These are phyloP conservation scores for Monosporascus sp. DNA, from an alignment of 2,329 filamentous ascomycete genomes.

Conservation along the genomic window DNA sequence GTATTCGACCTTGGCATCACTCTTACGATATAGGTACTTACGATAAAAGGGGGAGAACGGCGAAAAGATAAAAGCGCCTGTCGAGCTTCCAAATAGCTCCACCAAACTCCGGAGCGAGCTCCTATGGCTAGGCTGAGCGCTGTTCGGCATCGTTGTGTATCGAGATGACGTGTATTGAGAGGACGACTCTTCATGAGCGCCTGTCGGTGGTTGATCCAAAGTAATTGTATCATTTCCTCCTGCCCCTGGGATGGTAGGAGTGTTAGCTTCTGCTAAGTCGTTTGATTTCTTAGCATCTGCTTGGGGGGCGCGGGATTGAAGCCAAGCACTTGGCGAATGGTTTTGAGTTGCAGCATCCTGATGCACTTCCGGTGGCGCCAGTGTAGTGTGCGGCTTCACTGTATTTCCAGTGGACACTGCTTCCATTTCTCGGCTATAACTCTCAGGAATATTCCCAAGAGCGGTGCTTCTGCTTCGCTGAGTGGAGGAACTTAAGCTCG, in stretches of 20 bases:
- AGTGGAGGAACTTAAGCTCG: slow-evolving; percentile 14
- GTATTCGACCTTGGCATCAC: not conserved
- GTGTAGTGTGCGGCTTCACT: not conserved
- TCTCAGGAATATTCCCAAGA: slow-evolving; percentile 5
- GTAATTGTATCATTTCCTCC: not conserved
- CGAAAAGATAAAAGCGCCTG: not conserved
- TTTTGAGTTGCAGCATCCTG: not conserved
- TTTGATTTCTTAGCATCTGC: slow-evolving; percentile 1
- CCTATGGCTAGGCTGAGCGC: slow-evolving; percentile 15
- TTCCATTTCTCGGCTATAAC: not conserved
- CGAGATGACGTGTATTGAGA: slow-evolving; percentile 22
- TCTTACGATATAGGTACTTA: slow-evolving; percentile 7
- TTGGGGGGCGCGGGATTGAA: not conserved
- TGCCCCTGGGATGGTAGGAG: slow-evolving; percentile 5
- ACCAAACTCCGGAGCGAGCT: slow-evolving; percentile 12
- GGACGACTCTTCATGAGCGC: slow-evolving; percentile 11
- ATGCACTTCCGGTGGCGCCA: not conserved
- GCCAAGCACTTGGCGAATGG: not conserved
- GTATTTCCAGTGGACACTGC: not conserved
- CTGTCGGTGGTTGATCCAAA: not conserved
- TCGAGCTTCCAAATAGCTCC: slow-evolving; percentile 12
- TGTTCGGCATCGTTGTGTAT: slow-evolving; percentile 19
- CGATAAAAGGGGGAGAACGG: slow-evolving; percentile 12
- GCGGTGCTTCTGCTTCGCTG: slow-evolving; percentile 13
- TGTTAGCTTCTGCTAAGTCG: not conserved